Evolutionary conservation across 306 rosid species (phyloP).

Genomic region (Adenanthera pavonina): DNA sequence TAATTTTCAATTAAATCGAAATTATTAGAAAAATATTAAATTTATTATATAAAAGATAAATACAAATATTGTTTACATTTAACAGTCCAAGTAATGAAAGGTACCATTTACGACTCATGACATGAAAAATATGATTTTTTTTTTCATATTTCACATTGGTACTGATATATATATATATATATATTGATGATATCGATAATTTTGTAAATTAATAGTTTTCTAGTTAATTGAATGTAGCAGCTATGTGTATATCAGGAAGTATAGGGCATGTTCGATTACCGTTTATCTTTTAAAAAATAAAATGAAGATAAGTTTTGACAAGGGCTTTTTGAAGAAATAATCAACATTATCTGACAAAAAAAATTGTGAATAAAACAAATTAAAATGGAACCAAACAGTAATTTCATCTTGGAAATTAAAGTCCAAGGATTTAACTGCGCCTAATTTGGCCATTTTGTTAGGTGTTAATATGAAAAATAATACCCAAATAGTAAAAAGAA

Average conservation of each 20-base stretch:
- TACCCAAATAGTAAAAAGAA: neutral
- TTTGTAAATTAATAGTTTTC: neutral
- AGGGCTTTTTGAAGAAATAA: neutral
- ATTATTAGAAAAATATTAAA: neutral
- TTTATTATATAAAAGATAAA: neutral
- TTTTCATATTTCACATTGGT: too few relatives aligned
- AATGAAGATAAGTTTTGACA: too few relatives aligned
- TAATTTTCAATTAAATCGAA: neutral
- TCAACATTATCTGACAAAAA: too few relatives aligned
- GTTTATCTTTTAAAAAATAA: neutral
- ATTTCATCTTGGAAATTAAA: too few relatives aligned
- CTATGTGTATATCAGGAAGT: neutral
- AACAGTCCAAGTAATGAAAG: too few relatives aligned
- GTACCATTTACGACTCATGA: too few relatives aligned
- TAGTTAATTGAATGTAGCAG: neutral
- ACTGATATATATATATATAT: too few relatives aligned
- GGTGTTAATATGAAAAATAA: neutral
- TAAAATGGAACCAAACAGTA: neutral
- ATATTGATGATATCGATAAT: too few relatives aligned
- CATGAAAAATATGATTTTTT: too few relatives aligned
- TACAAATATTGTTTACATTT: too few relatives aligned
- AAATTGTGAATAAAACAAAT: neutral
- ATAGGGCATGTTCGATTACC: neutral
- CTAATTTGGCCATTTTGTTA: too few relatives aligned
- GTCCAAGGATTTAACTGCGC: too few relatives aligned